Evolutionary conservation across 805 yeast genomes (phyloP), one percentile per base, ranked within the genome.

Genomic region (Metschnikowia koreensis): DNA sequence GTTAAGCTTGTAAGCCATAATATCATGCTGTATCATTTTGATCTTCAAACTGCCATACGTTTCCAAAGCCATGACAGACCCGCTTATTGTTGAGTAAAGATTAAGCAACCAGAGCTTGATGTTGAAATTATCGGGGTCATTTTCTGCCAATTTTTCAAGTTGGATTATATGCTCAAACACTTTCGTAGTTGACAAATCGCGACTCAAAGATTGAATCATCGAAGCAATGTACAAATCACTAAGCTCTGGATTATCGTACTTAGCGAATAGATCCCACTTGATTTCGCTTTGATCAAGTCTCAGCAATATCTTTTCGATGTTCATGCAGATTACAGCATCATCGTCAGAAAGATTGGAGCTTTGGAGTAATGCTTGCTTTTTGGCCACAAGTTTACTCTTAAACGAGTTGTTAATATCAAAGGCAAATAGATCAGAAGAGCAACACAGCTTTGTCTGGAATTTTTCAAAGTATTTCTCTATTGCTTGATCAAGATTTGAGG

Each of bases 11-110:
- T 82, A 80, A 11, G 84, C 79, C 44, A 87, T 65, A 0, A 89
- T 80, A 61, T 92, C 97, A 46, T 77, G 73, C 67, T 93, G 98
- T 8, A 91, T 67, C 69, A 85, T 83, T 62, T 87, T 89, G 58
- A 90, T 80, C 37, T 82, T 81, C 47, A 92, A 66, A 1, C 73
- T 62, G 13, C 76, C 66, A 64, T 79, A 90, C 43, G 82, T 80
- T 7, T 66, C 63, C 34, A 66, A 59, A 0, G 92, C 85, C 40
- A 73, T 65, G 1, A 77, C 64, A 33, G 74, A 73, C 9, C 82
- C 71, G 45, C 90, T 90, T 8, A 89, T 61, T 16, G 75, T 62
- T 13, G 80, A 73, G 66, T 87, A 88, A 2, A 89, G 63, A 31
- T 81, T 76, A 45, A 87, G 76, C 36, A 91, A 70, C 92, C 94